Percentiles rank a stretch among this genome's conserved stretches.
Conservation (phyloP, 2,329 filamentous ascomycete species). For the Beauveria australis region DNA sequence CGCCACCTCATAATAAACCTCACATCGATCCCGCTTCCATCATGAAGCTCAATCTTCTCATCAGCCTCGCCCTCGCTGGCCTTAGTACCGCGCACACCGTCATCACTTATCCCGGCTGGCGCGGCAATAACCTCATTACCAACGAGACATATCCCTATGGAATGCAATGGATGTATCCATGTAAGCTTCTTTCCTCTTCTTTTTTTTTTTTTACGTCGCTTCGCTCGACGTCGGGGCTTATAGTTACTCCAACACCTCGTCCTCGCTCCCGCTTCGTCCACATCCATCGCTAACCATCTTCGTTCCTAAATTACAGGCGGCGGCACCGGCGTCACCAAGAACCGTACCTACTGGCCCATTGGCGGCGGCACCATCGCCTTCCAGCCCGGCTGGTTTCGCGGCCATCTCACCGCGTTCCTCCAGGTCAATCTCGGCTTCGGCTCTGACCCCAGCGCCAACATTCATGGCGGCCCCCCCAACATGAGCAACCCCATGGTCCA, state of each 20-base stretch:
- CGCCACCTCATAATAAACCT: neutral
- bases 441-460: slow-evolving; percentile 46
- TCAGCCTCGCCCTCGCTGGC: slow-evolving; percentile 36
- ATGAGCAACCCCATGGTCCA: slow-evolving; percentile 78
- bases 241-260: neutral
- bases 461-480: slow-evolving; percentile 59
- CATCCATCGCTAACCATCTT: neutral
- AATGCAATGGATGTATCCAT: slow-evolving; percentile 95
- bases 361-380: slow-evolving; percentile 79
- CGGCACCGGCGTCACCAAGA: slow-evolving; percentile 65
- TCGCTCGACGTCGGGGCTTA: neutral
- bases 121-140: slow-evolving; percentile 77
- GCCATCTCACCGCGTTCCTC: slow-evolving; percentile 72
- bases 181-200: slow-evolving; percentile 44
- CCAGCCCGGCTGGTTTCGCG: slow-evolving; percentile 94
- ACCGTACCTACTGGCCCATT: slow-evolving; percentile 88
- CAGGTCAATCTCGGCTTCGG: slow-evolving; percentile 90
- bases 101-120: slow-evolving; percentile 77
- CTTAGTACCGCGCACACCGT: slow-evolving; percentile 64
- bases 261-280: neutral
- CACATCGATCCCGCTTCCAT: slow-evolving; percentile 2
- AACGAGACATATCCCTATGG: slow-evolving; percentile 76
- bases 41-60: slow-evolving; percentile 31
- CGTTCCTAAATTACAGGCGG: slow-evolving; percentile 53
- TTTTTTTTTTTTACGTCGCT: neutral